Evolutionary conservation across 192 early-diverging fungal genomes (phyloP), one percentile per base, ranked within the genome.

Genomic region (Tieghemiomyces parasiticus): DNA sequence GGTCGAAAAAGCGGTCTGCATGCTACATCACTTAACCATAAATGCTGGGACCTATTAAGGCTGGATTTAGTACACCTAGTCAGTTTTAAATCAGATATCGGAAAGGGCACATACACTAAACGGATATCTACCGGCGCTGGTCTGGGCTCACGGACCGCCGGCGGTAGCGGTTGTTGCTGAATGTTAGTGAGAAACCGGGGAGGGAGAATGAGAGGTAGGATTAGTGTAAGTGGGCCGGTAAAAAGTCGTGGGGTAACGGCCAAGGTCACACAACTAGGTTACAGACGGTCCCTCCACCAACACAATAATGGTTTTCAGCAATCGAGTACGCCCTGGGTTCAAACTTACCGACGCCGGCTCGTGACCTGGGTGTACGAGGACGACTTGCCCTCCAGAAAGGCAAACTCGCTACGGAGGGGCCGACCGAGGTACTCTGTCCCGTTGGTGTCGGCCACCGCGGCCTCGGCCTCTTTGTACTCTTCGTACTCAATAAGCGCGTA

Each of bases 401-500:
- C 91, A 77, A 88, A 95, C 64, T 90, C 86, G 16, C 84, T 79
- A n/a, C 76, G 62, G 33, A 97, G 72, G 10, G 71, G 75, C 65
- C 85, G 71, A 29, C 85, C 92, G 35, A 91, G 74, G 46, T 91
- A 70, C 53, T 84, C 81, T 38, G 74, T 82, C 29, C 79, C 83
- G 59, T 92, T 82, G 19, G 81, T 78, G 38, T 69, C 69, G 29
- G 82, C 74, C 29, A 93, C 87, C 13, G 92, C 95, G 10, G 68
- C 68, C 46, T 86, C 75, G 31, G 95, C 92, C 61, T 95, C 86
- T 33, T 81, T 80, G 53, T 78, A 71, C 20, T 81, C 75, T 44
- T 82, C 83, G 60, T 89, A 97, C 72, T 97, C 92, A 24, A 95
- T 68, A 46, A 97, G 70, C 4, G 87, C 91, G 65, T 97, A 97